These are phyloP conservation scores for Scheffersomyces titani DNA, from an alignment of 1,139 yeast species.

Conservation along the genomic window DNA sequence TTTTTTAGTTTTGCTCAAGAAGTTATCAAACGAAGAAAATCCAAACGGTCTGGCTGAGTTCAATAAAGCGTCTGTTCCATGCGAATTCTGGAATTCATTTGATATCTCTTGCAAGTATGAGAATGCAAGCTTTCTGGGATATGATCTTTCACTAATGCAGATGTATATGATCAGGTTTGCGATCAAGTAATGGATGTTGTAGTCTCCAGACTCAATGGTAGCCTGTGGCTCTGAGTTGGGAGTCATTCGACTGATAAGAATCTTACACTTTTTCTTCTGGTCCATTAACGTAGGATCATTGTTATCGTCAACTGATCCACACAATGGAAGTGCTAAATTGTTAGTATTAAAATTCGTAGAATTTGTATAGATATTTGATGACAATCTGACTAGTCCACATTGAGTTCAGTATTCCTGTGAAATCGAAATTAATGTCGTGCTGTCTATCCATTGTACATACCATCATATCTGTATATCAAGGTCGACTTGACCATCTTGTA, in stretches of 20 bases:
- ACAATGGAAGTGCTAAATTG: conserved; percentile 70
- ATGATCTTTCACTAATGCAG: conserved; percentile 73
- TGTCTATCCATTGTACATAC: conserved; percentile 37
- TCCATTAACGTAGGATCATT: conserved; percentile 57
- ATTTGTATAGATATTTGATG: neutral
- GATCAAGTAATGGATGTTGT: conserved; percentile 75
- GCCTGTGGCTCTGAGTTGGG: conserved; percentile 85
- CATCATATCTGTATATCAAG: conserved; percentile 68
- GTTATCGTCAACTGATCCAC: conserved; percentile 92
- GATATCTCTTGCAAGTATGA: conserved; percentile 82
- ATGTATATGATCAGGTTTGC: conserved; percentile 68
- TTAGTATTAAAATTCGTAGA: no score
- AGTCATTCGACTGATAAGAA: conserved; percentile 72
- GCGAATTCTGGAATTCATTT: conserved; percentile 77
- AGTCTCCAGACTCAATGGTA: conserved; percentile 75
- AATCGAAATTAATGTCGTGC: neutral
- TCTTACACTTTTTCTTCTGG: conserved; percentile 83
- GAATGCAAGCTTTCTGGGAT: conserved; percentile 87
- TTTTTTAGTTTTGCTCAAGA: conserved; percentile 83
- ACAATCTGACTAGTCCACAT: no score
- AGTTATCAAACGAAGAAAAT: conserved; percentile 80
- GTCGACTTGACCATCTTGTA: conserved; percentile 67
- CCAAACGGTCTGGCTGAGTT: conserved; percentile 82
- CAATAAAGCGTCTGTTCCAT: conserved; percentile 67
- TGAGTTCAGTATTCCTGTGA: no score